Evolutionary conservation across 495 filamentous ascomycete genomes (phyloP).

Genomic region (Xylaria intraflava): DNA sequence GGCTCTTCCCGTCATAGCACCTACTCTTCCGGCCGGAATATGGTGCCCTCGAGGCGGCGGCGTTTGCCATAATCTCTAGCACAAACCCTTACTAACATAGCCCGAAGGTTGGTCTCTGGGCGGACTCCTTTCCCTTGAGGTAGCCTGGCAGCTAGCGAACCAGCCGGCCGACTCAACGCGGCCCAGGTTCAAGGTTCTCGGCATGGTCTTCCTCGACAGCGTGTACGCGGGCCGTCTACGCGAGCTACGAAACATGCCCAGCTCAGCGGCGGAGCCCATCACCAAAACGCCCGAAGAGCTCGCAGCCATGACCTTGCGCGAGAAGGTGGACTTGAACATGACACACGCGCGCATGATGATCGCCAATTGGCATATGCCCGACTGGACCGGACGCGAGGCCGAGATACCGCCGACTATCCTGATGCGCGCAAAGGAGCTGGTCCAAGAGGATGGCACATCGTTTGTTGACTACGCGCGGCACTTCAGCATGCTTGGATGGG

Average conservation of each 20-base stretch:
- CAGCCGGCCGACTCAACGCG: slow-evolving; percentile 5
- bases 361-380: slow-evolving; percentile 29
- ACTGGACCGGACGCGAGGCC: slow-evolving; percentile 18
- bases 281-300: slow-evolving; percentile 24
- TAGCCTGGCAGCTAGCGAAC: slow-evolving; percentile 30
- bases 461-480: slow-evolving; percentile 31
- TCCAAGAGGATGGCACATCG: slow-evolving; percentile 16
- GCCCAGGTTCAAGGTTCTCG: slow-evolving; percentile 24
- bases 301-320: slow-evolving; percentile 28
- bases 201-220: slow-evolving; percentile 42
- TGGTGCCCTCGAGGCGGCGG: no score
- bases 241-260: slow-evolving; percentile 7
- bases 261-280: slow-evolving; percentile 5
- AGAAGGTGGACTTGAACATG: slow-evolving; percentile 33
- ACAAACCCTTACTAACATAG: not conserved
- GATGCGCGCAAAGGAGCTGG: slow-evolving; percentile 29
- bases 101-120: slow-evolving; percentile 41
- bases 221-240: slow-evolving; percentile 25
- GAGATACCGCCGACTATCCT: slow-evolving; percentile 31
- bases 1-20: not conserved
- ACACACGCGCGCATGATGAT: slow-evolving; percentile 33
- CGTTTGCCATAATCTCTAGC: no score
- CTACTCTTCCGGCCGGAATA: no score
- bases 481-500: slow-evolving; percentile 36
- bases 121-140: slow-evolving; percentile 35